Percentiles rank a stretch among this genome's conserved stretches.
Evolutionary conservation across 768 basidiomycete genomes (phyloP).

Genomic region (Russula earlei): DNA sequence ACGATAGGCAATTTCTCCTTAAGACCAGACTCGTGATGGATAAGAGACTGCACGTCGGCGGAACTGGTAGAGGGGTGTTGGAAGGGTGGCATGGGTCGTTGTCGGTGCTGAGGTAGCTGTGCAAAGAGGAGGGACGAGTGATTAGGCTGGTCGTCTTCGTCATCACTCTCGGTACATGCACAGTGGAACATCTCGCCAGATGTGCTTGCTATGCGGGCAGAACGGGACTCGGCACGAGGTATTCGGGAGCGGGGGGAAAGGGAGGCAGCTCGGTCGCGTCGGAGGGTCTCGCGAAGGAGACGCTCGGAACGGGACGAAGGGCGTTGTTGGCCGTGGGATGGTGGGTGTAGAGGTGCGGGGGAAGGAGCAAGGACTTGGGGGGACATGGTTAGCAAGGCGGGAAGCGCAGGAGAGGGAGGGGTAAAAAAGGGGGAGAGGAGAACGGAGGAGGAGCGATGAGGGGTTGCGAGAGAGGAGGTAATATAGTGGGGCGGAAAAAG

Average conservation of each 20-base stretch:
- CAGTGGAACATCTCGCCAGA: slow-evolving; percentile 16
- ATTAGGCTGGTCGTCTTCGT: slow-evolving; percentile 24
- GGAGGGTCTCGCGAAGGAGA: slow-evolving; percentile 46
- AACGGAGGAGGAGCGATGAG: slow-evolving; percentile 3
- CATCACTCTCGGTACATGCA: slow-evolving; percentile 25
- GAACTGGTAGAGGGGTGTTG: slow-evolving; percentile 17
- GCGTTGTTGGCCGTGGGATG: slow-evolving; percentile 23
- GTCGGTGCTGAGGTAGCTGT: slow-evolving; percentile 8
- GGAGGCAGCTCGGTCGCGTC: slow-evolving; percentile 33
- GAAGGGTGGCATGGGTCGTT: slow-evolving; percentile 4
- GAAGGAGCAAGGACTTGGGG: slow-evolving; percentile 25
- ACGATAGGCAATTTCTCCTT: slow-evolving; percentile 21
- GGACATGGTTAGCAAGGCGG: slow-evolving; percentile 32
- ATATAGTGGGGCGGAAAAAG: slow-evolving; percentile 13
- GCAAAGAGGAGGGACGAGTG: slow-evolving; percentile 24
- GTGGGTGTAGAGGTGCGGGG: slow-evolving; percentile 15
- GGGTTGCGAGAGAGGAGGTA: slow-evolving; percentile 6
- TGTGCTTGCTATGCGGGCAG: slow-evolving; percentile 10
- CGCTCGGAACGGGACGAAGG: slow-evolving; percentile 45
- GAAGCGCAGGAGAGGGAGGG: slow-evolving; percentile 23
- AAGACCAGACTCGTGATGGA: slow-evolving; percentile 13
- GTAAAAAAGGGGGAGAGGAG: slow-evolving; percentile 5
- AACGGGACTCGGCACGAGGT: slow-evolving; percentile 10
- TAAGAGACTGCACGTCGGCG: slow-evolving; percentile 19
- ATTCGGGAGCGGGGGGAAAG: slow-evolving; percentile 20